These are phyloP conservation scores for Phoma sp. DNA, from an alignment of 2,329 filamentous ascomycete species.

Conservation along the genomic window DNA sequence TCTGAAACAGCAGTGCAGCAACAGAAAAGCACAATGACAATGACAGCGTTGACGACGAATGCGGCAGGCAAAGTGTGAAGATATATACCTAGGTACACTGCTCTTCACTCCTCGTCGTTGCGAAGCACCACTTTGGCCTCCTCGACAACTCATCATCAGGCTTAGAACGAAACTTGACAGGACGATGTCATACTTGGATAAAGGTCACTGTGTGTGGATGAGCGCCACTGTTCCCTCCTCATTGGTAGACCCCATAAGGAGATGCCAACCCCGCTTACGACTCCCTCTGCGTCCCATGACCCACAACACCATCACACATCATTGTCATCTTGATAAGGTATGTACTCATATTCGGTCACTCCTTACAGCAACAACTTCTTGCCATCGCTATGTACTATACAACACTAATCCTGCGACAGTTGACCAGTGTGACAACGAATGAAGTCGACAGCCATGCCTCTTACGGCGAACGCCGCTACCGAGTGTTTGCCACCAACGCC, in stretches of 20 bases:
- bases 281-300: slow-evolving; percentile 17
- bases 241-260: slow-evolving; percentile 25
- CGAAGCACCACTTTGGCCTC: background rate
- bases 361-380: slow-evolving; percentile 1
- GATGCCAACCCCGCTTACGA: slow-evolving; percentile 21
- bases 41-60: background rate
- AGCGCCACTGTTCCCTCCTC: slow-evolving; percentile 16
- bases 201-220: background rate
- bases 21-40: slow-evolving; percentile 26
- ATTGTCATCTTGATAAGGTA: slow-evolving; percentile 18
- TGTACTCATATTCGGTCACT: slow-evolving; percentile 8
- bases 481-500: slow-evolving; percentile 19
- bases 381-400: slow-evolving; percentile 36
- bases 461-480: slow-evolving; percentile 9
- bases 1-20: slow-evolving; percentile 35
- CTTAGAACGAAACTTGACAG: background rate
- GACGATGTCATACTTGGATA: background rate
- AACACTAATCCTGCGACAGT: slow-evolving; percentile 34
- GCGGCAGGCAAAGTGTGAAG: background rate
- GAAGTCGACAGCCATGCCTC: slow-evolving; percentile 8
- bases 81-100: slow-evolving; percentile 19
- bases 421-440: slow-evolving; percentile 10
- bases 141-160: background rate
- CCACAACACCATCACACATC: slow-evolving; percentile 19
- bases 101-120: slow-evolving; percentile 16